Base-by-base conservation (phyloP, 495 filamentous ascomycete species). In the Tuber brumale region DNA sequence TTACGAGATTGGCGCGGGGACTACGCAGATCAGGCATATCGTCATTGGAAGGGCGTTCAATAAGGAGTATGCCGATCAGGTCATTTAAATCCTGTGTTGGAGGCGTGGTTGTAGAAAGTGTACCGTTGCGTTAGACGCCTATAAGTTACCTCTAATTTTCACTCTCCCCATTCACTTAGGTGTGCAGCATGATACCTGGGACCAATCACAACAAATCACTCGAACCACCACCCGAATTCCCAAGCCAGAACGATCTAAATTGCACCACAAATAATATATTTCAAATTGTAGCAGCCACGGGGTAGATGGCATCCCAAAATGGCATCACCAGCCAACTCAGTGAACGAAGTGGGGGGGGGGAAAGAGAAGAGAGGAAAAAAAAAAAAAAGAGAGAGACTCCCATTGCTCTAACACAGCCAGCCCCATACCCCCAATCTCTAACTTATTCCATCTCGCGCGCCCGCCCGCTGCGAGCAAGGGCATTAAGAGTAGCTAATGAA, bases 1-100 rank as follows among this genome's bases (percentile, higher is more conserved):
- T 81, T 99, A 99, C 85, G 96, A 98, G 86, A 98, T 99, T 85
- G 95, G 95, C 2, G 95, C 95, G 21, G 95, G 95, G 19, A 98
- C 95, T 14, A 96, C 93, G 76, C 95, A 99, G 87, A 90, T 99
- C 41, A 85, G 95, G 77, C 88, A 94, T 77, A 95, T 98, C 87
- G 94, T 99, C 10, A 96, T 99, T 82, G 95, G 96, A 42, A 88
- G 95, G 76, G 92, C 92, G 0, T 99, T 97, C 78, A 97, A 97
- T 84, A 93, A 92, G 85, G 93, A 97, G 84, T 97, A 90, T 85
- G 89, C 88, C 14, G 71, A 78, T 71, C 77, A 80, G 27, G 77
- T 80, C 37, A 73, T 80, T 27, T 80, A 80, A 69, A 18, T 19
- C 23, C 23, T 19, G 37, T 61, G 31, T 27, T n/a, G 23, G 21